Percentiles rank a stretch among this genome's conserved stretches.
phyloP scores from a whole-genome alignment of 352 stramenopile species.

The Halophytophthora batemanensis region DNA sequence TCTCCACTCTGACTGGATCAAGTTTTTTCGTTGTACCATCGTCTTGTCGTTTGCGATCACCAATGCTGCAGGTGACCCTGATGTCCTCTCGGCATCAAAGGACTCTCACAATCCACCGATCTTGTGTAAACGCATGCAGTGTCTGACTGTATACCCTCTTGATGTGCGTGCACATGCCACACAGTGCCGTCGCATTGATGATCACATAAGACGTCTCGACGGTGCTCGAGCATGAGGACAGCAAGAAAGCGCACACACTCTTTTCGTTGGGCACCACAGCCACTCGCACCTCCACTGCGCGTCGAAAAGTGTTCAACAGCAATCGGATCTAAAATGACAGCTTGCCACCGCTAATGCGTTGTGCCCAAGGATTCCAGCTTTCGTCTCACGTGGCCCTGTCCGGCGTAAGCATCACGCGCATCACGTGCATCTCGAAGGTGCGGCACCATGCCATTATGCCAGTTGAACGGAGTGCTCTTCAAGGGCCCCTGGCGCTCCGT shows the following conservation, averaged over 20 bases:
- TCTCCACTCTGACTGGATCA: too few relatives aligned
- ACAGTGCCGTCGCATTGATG: conserved; percentile 4
- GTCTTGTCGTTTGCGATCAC: too few relatives aligned
- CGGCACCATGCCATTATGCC: conserved; percentile 2
- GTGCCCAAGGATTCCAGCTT: conserved; percentile 6
- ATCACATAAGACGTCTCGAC: conserved; percentile 3
- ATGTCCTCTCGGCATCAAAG: too few relatives aligned
- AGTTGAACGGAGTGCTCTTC: background rate
- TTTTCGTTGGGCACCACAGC: conserved; percentile 1
- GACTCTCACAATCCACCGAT: conserved; percentile 1
- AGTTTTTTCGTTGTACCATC: too few relatives aligned
- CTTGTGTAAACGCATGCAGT: background rate
- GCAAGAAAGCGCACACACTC: conserved; percentile 5
- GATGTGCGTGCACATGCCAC: conserved; percentile 2
- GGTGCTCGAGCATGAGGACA: conserved; percentile 3
- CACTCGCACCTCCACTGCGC: conserved; percentile 3
- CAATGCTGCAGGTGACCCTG: too few relatives aligned
- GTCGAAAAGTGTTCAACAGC: background rate
- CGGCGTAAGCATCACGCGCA: conserved; percentile 5
- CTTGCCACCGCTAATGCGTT: background rate
- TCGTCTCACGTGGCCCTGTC: background rate
- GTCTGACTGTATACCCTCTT: background rate
- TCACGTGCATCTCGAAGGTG: background rate
- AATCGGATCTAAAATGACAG: conserved; percentile 6
- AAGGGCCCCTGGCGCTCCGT: background rate